These are phyloP conservation scores for Penicillium salamii DNA, from an alignment of 495 filamentous ascomycete species.

Conservation along the genomic window DNA sequence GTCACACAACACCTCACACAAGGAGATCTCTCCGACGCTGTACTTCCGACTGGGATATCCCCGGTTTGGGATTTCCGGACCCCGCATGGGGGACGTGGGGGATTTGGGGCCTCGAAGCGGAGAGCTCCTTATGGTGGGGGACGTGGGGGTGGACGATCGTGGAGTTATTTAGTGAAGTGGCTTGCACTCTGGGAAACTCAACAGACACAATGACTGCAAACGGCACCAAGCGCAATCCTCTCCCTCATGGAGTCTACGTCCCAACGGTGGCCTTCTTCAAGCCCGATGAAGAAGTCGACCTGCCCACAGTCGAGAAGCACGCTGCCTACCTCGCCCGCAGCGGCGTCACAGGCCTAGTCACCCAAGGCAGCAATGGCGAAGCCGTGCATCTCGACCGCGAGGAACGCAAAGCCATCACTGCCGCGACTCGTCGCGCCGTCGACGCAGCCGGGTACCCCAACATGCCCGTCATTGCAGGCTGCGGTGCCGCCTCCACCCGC, in stretches of 20 bases:
- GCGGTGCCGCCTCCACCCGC: constrained; percentile 77
- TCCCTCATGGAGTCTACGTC: constrained; percentile 59
- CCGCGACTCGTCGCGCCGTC: constrained; percentile 70
- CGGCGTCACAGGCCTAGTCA: constrained; percentile 76
- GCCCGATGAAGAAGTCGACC: constrained; percentile 59
- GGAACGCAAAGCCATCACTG: constrained; percentile 69
- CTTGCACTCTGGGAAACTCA: not conserved
- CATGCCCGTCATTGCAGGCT: constrained; percentile 81
- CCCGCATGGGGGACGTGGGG: constrained; percentile 22
- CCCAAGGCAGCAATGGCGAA: constrained; percentile 89
- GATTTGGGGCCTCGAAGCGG: not conserved
- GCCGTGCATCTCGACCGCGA: constrained; percentile 73
- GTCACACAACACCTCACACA: not conserved
- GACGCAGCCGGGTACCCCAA: constrained; percentile 64
- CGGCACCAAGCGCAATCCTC: constrained; percentile 25
- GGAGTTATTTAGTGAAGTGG: not conserved
- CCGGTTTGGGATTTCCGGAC: constrained; percentile 1
- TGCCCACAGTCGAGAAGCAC: constrained; percentile 67
- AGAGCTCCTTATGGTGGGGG: constrained; percentile 1
- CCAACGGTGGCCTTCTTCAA: constrained; percentile 70
- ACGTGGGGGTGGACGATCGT: constrained; percentile 18
- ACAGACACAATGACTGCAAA: constrained; percentile 23
- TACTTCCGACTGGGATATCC: not conserved
- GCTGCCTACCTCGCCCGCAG: constrained; percentile 78
- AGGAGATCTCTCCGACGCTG: constrained; percentile 11